Evolutionary conservation across 2,329 filamentous ascomycete genomes (phyloP).

Genomic region (Metarhizium sp.): DNA sequence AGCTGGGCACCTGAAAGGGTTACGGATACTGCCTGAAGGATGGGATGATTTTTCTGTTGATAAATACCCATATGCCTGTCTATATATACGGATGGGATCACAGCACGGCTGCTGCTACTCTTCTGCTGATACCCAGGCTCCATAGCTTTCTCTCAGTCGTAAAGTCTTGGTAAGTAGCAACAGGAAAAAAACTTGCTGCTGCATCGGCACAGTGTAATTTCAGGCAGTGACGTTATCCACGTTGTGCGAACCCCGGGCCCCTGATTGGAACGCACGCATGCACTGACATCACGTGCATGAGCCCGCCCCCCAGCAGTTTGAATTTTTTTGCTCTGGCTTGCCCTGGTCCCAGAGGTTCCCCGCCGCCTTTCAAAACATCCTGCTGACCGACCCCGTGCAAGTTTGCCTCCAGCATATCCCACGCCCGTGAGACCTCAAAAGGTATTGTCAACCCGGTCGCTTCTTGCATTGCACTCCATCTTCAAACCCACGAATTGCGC

Average conservation of each 20-base stretch:
- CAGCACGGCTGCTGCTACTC: neutral
- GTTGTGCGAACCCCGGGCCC: constrained; percentile 1
- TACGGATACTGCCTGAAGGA: neutral
- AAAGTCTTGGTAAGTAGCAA: neutral
- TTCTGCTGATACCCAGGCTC: neutral
- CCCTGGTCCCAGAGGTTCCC: constrained; percentile 28
- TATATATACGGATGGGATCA: neutral
- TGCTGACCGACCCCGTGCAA: constrained; percentile 23
- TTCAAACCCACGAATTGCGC: neutral
- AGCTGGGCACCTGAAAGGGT: neutral
- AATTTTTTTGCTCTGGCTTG: constrained; percentile 33
- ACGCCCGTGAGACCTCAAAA: constrained; percentile 15
- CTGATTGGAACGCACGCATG: constrained; percentile 7
- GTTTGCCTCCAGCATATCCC: constrained; percentile 24
- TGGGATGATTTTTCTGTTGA: neutral
- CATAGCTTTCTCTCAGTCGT: neutral
- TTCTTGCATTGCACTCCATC: constrained; percentile 16
- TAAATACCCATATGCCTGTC: neutral
- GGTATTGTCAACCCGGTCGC: constrained; percentile 10
- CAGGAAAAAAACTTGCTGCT: neutral
- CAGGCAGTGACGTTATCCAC: constrained; percentile 17
- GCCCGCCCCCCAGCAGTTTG: constrained; percentile 24
- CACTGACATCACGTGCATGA: constrained; percentile 25
- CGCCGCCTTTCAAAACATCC: constrained; percentile 33
- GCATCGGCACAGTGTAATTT: neutral